These are phyloP conservation scores for Helicostylum pulchrum DNA, from an alignment of 192 early-diverging fungal genomes.

Conservation along the genomic window DNA sequence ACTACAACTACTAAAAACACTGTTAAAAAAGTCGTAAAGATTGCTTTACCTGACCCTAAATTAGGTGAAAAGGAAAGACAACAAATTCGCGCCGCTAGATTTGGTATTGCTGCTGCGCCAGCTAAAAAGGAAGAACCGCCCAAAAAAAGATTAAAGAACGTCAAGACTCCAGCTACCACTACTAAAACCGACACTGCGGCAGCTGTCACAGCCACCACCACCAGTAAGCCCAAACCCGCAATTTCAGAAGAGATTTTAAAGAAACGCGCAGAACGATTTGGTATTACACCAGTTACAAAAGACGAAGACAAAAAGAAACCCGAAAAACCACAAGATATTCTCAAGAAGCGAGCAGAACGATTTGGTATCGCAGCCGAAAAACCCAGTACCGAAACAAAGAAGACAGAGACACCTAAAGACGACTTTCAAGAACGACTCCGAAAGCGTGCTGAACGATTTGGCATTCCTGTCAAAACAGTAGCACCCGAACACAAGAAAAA, in stretches of 20 bases:
- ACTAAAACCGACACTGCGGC: not conserved
- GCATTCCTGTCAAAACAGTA: too few relatives aligned
- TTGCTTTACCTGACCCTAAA: constrained; percentile 34
- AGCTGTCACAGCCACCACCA: not conserved
- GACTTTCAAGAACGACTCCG: constrained; percentile 15
- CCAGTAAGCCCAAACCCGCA: not conserved
- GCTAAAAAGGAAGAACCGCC: not conserved
- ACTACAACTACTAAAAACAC: not conserved
- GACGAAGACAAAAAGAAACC: not conserved
- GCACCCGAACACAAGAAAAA: too few relatives aligned
- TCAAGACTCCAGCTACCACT: not conserved
- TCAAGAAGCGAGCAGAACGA: not conserved
- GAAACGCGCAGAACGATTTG: constrained; percentile 51
- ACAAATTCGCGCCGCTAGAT: constrained; percentile 50
- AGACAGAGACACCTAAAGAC: not conserved
- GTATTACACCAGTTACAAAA: constrained; percentile 18
- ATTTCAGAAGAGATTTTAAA: constrained; percentile 25
- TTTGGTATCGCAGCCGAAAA: too few relatives aligned
- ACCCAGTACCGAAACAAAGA: too few relatives aligned
- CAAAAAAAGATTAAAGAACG: not conserved
- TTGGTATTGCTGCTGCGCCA: constrained; percentile 37
- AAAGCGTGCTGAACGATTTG: constrained; percentile 56
- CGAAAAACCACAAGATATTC: constrained; percentile 3
- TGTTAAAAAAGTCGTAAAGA: not conserved
- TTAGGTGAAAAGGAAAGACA: constrained; percentile 45